phyloP scores from a whole-genome alignment of 768 basidiomycete genomes.

The Rhodotorula paludigena region DNA sequence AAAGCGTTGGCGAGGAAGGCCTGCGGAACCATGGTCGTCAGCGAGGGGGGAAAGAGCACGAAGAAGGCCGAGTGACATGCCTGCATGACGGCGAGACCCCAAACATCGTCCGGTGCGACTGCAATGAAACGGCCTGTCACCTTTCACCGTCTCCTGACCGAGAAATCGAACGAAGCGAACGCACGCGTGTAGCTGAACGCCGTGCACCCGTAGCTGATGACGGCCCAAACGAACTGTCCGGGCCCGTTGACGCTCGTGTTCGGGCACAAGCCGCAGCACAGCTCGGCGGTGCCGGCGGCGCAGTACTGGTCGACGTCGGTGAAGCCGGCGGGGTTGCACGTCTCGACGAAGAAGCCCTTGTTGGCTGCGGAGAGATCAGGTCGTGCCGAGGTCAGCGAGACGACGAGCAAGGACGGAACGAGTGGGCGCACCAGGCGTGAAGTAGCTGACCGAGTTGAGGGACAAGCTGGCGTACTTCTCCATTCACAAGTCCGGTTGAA shows the following conservation, averaged over 20 bases:
- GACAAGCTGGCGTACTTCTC: slow-evolving; percentile 11
- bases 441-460: slow-evolving; percentile 7
- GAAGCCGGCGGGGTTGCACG: slow-evolving; percentile 1
- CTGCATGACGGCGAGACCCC: slow-evolving; percentile 15
- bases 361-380: background rate
- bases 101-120: background rate
- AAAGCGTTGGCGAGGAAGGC: slow-evolving; percentile 8
- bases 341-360: background rate
- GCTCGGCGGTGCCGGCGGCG: background rate
- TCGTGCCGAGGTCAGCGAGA: background rate
- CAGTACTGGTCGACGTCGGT: slow-evolving; percentile 28
- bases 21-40: too few species aligned
- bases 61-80: too few species aligned
- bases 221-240: slow-evolving; percentile 16
- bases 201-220: background rate
- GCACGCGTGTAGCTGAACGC: background rate
- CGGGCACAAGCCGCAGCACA: slow-evolving; percentile 17
- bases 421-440: background rate
- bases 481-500: background rate
- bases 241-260: background rate
- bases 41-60: too few species aligned
- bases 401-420: background rate
- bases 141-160: background rate
- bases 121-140: background rate
- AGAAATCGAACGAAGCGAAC: background rate